These are phyloP conservation scores for Petunia secreta DNA, from an alignment of 257 asterid genomes.

Conservation along the genomic window DNA sequence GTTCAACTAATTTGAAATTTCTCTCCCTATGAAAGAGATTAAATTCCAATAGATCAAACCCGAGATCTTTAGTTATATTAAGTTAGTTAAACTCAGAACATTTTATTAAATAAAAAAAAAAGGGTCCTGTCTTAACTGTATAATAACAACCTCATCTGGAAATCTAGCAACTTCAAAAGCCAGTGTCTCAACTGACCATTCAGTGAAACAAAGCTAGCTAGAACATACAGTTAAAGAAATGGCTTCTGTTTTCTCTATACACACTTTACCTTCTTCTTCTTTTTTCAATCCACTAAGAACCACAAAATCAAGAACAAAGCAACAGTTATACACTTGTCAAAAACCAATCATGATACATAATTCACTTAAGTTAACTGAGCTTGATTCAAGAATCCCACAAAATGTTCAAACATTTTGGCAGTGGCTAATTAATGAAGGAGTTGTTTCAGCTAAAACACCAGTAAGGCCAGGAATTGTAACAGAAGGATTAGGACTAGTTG, in stretches of 20 bases:
- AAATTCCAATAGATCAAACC: no score
- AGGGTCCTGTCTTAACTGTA: not conserved
- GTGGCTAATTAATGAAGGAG: constrained; percentile 85
- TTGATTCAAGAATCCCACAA: constrained; percentile 60
- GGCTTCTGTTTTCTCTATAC: constrained; percentile 50
- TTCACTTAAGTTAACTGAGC: constrained; percentile 48
- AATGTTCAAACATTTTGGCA: constrained; percentile 76
- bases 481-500: constrained; percentile 90
- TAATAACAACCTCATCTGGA: constrained; percentile 47
- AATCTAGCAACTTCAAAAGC: not conserved
- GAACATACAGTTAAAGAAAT: constrained; percentile 28
- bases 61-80: no score
- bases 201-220: not conserved
- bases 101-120: no score
- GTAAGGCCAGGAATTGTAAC: constrained; percentile 83
- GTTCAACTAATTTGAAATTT: no score
- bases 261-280: constrained; percentile 43
- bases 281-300: constrained; percentile 33
- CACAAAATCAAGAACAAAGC: constrained; percentile 30
- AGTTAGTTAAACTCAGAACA: not conserved
- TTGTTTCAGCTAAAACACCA: constrained; percentile 76
- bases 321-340: constrained; percentile 40
- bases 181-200: constrained; percentile 22
- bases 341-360: constrained; percentile 39
- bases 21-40: no score